Base-by-base conservation (phyloP, 495 filamentous ascomycete species). In the Coniosporium apollinis region DNA sequence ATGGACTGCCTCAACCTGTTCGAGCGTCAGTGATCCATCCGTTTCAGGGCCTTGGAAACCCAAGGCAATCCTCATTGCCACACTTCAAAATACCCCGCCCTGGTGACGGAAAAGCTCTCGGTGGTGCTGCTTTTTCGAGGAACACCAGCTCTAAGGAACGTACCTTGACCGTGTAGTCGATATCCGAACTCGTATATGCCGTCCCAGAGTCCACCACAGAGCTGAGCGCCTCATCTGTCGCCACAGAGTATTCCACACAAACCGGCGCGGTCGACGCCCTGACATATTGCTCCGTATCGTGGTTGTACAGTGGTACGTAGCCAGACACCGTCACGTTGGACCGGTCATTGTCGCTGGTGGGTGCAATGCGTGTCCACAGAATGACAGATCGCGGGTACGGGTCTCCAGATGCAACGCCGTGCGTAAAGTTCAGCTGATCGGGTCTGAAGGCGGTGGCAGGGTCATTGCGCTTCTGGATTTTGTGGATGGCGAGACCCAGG, bases 151-250 rank as follows among this genome's bases (percentile, higher is more conserved):
- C 10, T 18, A 16, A 2, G n/a, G n/a, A n/a, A 10, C 26, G 17
- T 48, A 67, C 68, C 60, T 80, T 79, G 21, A 79, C 59, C 11
- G 75, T 80, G 43, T 71, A 80, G 43, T 80, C 75, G 19, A 80
- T 64, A 51, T 80, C 75, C 1, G 66, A 72, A 26, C 59, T 72
- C 0, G 75, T 80, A 47, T 69, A 76, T 0, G 59, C 71, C 6
- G 53, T 58, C 3, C 72, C 71, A 21, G 53, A 45, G 33, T 60
- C 54, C 4, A 60, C 59, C 15, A 66, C 44, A 10, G 53, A 37
- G 8, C 43, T 33, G 8, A 69, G 53, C 15, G 43, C 45, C 19
- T 57, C 36, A 36, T 65, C 58, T 5, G 38, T 41, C 21, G 57
- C 51, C 8, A 66, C 60, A 26, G 61, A 60, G 55, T 66, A 79